Conservation (phyloP, 768 basidiomycete genomes). For the Paxillus involutus region DNA sequence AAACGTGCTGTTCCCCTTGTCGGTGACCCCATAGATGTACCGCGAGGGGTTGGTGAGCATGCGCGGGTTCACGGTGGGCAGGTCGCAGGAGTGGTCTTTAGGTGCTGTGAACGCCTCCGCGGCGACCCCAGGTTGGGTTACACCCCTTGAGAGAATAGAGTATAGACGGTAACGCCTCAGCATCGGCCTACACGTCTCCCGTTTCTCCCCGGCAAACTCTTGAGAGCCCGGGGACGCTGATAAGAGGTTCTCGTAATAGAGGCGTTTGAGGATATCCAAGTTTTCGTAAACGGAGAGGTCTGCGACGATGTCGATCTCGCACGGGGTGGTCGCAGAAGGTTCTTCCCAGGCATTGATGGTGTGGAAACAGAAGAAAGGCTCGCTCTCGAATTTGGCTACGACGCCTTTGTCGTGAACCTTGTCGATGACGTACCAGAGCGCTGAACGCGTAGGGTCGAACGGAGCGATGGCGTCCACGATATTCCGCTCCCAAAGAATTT, state of each 20-base stretch:
- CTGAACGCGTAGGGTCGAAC: constrained; percentile 12
- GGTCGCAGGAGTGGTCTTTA: constrained; percentile 11
- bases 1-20: constrained; percentile 12
- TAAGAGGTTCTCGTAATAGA: constrained; percentile 22
- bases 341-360: constrained; percentile 29
- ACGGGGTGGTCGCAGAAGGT: constrained; percentile 4
- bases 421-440: constrained; percentile 31
- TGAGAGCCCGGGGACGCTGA: not conserved
- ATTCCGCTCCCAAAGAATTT: constrained; percentile 18
- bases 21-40: constrained; percentile 14
- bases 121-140: not conserved
- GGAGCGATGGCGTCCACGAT: constrained; percentile 16
- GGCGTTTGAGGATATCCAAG: constrained; percentile 17
- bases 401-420: constrained; percentile 21
- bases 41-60: constrained; percentile 18
- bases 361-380: constrained; percentile 33
- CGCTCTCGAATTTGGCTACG: constrained; percentile 24
- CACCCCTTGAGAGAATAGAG: not conserved
- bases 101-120: not conserved
- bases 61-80: constrained; percentile 24
- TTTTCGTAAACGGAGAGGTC: constrained; percentile 25
- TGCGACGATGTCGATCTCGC: constrained; percentile 18
- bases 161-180: constrained; percentile 20
- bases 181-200: not conserved
- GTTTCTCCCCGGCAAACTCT: not conserved